Base-by-base conservation (phyloP, 441 rosid genomes). In the California macrophylla region DNA sequence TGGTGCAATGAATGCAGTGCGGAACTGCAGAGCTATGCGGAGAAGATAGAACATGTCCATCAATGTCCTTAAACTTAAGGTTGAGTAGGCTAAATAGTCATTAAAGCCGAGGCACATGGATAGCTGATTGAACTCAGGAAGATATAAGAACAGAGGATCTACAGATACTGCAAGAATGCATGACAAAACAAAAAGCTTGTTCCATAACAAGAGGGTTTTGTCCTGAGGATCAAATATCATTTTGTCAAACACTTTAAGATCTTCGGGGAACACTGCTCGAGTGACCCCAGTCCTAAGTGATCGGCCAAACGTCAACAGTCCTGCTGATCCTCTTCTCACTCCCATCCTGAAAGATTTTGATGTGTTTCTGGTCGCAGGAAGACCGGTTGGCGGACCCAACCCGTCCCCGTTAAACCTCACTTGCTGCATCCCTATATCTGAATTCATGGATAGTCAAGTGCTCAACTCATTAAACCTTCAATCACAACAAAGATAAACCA, bases 1-100 rank as follows among this genome's bases (percentile, higher is more conserved):
- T 20, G 98, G 98, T 21, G 98, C 98, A 69, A 91, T 85, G 71
- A 82, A 93, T n/a, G 98, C 98, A 26, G 96, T 93, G 4, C 93
- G 85, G 70, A 93, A 93, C 79, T 93, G 98, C 68, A 93, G 85
- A 69, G 84, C 86, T 86, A 93, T 86, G 9, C 96, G 84, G 61
- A 85, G 69, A 25, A 89, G 82, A 78, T 89, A 88, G 75, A 93
- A 88, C 40, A 71, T 81, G 64, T 93, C 98, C 0, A 89, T 76
- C 16, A 76, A 16, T 0, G 97, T 89, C 79, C 98, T 79, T 16
- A 82, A 71, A 0, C 87, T 81, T 1, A 91, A 87, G 6, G 87
- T 87, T 32, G 92, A 75, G 30, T 81, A 87, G 3, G 96, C 97
- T 60, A 91, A 77, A 0, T 77, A 68, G 63, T 78, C 76, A 65